These are phyloP conservation scores for Neurospora pannonica DNA, from an alignment of 495 filamentous ascomycete species.

Conservation along the genomic window DNA sequence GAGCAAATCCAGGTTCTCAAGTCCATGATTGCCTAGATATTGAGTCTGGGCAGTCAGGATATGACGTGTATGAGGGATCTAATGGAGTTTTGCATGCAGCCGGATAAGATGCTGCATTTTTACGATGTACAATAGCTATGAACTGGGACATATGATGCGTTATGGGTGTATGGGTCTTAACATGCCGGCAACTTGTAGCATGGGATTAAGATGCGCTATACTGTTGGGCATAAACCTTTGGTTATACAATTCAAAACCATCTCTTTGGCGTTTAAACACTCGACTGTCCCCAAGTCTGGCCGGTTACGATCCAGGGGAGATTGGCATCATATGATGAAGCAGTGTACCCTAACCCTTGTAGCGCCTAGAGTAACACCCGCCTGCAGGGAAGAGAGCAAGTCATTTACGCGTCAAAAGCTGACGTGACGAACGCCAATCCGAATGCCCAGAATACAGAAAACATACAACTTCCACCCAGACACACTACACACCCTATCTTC, in stretches of 20 bases:
- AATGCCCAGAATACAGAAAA: not conserved
- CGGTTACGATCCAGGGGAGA: not conserved
- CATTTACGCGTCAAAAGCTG: not conserved
- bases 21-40: slow-evolving; percentile 19
- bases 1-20: slow-evolving; percentile 72
- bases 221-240: not conserved
- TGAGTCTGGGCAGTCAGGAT: not conserved
- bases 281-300: not conserved
- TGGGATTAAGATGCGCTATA: not conserved
- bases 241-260: not conserved
- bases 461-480: not conserved
- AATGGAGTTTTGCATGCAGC: not conserved
- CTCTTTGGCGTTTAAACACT: not conserved
- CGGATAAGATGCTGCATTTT: not conserved
- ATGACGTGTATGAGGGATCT: not conserved
- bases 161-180: not conserved
- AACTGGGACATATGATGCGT: not conserved
- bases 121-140: not conserved
- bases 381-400: not conserved
- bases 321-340: not conserved
- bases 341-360: not conserved
- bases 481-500: not conserved
- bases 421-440: slow-evolving; percentile 1
- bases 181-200: not conserved
- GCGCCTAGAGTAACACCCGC: not conserved